phyloP scores from a whole-genome alignment of 768 basidiomycete species.

The Podaxis sp. region DNA sequence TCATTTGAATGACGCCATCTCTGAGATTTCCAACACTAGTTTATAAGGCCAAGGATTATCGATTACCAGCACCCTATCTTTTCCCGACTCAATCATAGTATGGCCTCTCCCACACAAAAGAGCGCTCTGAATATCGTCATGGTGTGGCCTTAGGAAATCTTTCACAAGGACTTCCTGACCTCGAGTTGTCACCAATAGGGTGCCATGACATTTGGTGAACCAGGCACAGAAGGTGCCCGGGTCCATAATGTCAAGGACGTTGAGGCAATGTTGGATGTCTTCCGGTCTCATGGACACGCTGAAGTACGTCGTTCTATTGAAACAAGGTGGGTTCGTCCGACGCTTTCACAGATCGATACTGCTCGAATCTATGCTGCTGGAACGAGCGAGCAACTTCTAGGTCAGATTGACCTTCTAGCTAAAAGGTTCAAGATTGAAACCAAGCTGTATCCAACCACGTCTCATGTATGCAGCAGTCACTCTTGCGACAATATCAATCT shows the following conservation, averaged over 20 bases:
- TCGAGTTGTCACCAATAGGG: conserved; percentile 31
- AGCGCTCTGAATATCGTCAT: conserved; percentile 51
- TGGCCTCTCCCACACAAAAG: conserved; percentile 31
- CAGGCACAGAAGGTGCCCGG: conserved; percentile 47
- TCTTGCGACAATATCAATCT: background rate
- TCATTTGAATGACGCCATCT: background rate
- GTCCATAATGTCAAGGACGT: conserved; percentile 49
- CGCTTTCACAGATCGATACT: conserved; percentile 38
- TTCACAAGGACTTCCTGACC: background rate
- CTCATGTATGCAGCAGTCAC: conserved; percentile 16
- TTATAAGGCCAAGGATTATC: background rate
- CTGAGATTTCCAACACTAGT: background rate
- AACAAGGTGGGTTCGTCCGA: conserved; percentile 11
- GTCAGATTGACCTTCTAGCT: conserved; percentile 46
- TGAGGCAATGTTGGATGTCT: conserved; percentile 52
- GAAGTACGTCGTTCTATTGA: conserved; percentile 34
- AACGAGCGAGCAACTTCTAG: conserved; percentile 58
- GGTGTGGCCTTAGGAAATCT: conserved; percentile 28
- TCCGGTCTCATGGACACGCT: conserved; percentile 54
- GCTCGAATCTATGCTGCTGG: conserved; percentile 51
- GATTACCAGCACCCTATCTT: background rate
- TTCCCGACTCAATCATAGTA: conserved; percentile 7
- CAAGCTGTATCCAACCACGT: conserved; percentile 48
- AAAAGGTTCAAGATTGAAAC: conserved; percentile 58
- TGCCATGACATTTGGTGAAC: conserved; percentile 53